Evolutionary conservation across 2,329 filamentous ascomycete genomes (phyloP), one percentile per base, ranked within the genome.

Genomic region (Magnaporthiopsis incrustans): DNA sequence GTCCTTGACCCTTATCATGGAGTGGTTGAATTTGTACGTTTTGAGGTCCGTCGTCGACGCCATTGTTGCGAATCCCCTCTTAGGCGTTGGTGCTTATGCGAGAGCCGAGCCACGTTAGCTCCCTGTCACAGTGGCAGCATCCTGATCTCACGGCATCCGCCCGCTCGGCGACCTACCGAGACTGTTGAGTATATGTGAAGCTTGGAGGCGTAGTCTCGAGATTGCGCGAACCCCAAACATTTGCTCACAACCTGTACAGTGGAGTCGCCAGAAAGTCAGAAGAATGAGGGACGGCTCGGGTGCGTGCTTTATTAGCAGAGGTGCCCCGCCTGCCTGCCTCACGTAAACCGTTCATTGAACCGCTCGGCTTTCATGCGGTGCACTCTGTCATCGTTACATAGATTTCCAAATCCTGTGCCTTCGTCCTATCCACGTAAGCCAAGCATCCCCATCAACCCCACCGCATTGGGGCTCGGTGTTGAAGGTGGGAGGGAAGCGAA

Each of bases 1-100:
- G 78, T 99, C 92, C 78, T 98, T 98, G 73, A 98, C 90, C 76
- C 94, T 89, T 74, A 97, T 82, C 91, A 98, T 98, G 65, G 90
- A 90, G 81, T 95, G 91, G 77, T 95, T 94, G 75, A 89, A 82
- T 77, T 95, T 91, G 79, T 98, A 98, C 67, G 84, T 90, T 68
- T 80, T 82, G 1, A 83, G 79, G 68, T 97, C 86, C 0, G 93
- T 96, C 3, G 86, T 84, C 62, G 85, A 84, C 67, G 90, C 84
- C 86, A 86, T 86, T 68, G 77, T 79, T 70, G 79, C 78, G 58
- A 79, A 73, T 35, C 69, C 65, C 66, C 72, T 62, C 32, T 30
- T 6, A 14, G 61, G 25, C 4, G 60, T 26, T 58, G 59, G 30
- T 18, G 38, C 38, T 50, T 50, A 18, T 6, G 38, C 38, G 15